These are phyloP conservation scores for Zymoseptoria ardabiliae DNA, from an alignment of 2,329 filamentous ascomycete genomes.

Conservation along the genomic window DNA sequence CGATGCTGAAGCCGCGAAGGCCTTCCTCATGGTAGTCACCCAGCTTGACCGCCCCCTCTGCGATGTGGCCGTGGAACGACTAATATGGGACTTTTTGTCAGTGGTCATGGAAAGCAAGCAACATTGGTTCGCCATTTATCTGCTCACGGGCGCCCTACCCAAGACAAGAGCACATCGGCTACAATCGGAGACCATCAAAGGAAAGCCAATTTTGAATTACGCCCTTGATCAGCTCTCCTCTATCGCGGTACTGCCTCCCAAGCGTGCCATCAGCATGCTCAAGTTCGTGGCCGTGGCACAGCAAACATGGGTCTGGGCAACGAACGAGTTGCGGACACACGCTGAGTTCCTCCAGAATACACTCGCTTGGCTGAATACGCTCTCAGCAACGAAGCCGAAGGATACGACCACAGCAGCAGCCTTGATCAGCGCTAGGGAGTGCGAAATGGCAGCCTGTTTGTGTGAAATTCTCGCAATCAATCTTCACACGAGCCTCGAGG, in stretches of 20 bases:
- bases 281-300: conserved; percentile 84
- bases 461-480: conserved; percentile 88
- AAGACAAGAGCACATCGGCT: conserved; percentile 53
- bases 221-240: conserved; percentile 62
- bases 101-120: conserved; percentile 82
- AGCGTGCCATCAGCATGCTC: conserved; percentile 65
- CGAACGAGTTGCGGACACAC: conserved; percentile 69
- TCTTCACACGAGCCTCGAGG: conserved; percentile 75
- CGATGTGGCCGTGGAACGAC: conserved; percentile 55
- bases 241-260: conserved; percentile 57
- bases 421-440: conserved; percentile 32
- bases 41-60: conserved; percentile 69
- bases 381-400: conserved; percentile 43
- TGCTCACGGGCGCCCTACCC: conserved; percentile 81
- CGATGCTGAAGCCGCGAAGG: conserved; percentile 71
- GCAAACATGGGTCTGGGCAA: conserved; percentile 93
- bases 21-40: conserved; percentile 72
- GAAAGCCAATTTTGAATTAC: conserved; percentile 63
- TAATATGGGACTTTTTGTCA: conserved; percentile 79
- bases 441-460: conserved; percentile 65
- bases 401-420: conserved; percentile 22
- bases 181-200: conserved; percentile 45
- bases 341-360: conserved; percentile 65
- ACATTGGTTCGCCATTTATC: conserved; percentile 90
- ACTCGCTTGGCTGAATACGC: conserved; percentile 58